These are phyloP conservation scores for Aphanomyces invadans DNA, from an alignment of 352 stramenopile genomes.

Conservation along the genomic window DNA sequence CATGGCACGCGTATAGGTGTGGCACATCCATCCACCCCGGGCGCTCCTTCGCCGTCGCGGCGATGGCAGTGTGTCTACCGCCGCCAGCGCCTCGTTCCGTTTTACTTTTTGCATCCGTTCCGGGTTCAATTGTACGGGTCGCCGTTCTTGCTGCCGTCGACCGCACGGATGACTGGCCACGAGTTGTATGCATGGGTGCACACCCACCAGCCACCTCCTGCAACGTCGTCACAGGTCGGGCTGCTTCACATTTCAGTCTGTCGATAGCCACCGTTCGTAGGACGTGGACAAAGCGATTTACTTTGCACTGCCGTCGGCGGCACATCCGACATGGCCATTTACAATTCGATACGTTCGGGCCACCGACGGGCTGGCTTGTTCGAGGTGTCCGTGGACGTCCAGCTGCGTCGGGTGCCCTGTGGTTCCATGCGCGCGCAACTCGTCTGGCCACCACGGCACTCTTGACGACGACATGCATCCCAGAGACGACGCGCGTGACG, in stretches of 20 bases:
- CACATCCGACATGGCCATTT: background rate
- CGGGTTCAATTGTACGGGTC: conserved; percentile 2
- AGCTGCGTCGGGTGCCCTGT: conserved; percentile 7
- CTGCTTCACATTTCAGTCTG: background rate
- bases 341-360: conserved; percentile 14
- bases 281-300: conserved; percentile 3
- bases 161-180: background rate
- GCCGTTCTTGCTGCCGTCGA: conserved; percentile 11
- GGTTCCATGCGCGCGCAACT: background rate
- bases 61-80: conserved; percentile 11
- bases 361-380: conserved; percentile 7
- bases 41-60: background rate
- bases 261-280: background rate
- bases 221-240: background rate
- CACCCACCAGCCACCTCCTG: background rate
- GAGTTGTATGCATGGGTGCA: conserved; percentile 13
- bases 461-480: background rate
- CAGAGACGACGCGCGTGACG: no score
- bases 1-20: no score
- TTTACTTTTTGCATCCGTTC: conserved; percentile 22
- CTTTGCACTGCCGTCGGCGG: conserved; percentile 7
- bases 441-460: no score
- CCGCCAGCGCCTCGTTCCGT: conserved; percentile 14
- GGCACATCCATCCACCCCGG: no score
- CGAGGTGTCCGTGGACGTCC: conserved; percentile 15